Evolutionary conservation across 2,329 filamentous ascomycete species (phyloP).

Genomic region (Penicillium vulpinum): DNA sequence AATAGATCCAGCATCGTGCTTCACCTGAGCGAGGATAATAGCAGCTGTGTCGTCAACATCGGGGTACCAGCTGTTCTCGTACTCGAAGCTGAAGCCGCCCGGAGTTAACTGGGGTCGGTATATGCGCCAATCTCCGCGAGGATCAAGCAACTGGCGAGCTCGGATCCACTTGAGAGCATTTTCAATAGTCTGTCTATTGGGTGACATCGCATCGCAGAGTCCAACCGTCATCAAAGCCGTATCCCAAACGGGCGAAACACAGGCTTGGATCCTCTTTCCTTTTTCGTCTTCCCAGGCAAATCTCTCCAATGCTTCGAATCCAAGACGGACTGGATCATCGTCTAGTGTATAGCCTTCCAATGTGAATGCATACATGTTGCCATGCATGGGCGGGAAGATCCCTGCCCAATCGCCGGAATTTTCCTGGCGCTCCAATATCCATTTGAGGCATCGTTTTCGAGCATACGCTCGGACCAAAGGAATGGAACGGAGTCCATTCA

Average conservation of each 20-base stretch:
- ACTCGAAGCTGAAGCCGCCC: conserved; percentile 36
- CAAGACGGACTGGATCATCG: conserved; percentile 19
- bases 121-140: conserved; percentile 32
- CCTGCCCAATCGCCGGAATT: conserved; percentile 33
- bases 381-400: conserved; percentile 32
- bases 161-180: conserved; percentile 17
- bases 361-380: conserved; percentile 26
- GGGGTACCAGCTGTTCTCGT: conserved; percentile 34
- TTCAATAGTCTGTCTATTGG: neutral
- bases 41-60: conserved; percentile 39
- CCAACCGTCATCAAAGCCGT: conserved; percentile 36
- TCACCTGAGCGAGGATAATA: conserved; percentile 29
- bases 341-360: conserved; percentile 31
- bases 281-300: conserved; percentile 26
- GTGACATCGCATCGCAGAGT: conserved; percentile 24
- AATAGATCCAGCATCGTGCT: conserved; percentile 17
- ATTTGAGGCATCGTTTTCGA: conserved; percentile 26
- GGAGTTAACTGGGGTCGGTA: conserved; percentile 20
- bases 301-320: conserved; percentile 29
- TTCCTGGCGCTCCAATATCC: conserved; percentile 37
- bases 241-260: conserved; percentile 38
- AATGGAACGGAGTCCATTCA: conserved; percentile 17
- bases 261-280: conserved; percentile 32
- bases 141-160: conserved; percentile 25
- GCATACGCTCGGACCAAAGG: conserved; percentile 17